Evolutionary conservation across 31 red algal genomes (phyloP).

Genomic region (Endocladia muricata): DNA sequence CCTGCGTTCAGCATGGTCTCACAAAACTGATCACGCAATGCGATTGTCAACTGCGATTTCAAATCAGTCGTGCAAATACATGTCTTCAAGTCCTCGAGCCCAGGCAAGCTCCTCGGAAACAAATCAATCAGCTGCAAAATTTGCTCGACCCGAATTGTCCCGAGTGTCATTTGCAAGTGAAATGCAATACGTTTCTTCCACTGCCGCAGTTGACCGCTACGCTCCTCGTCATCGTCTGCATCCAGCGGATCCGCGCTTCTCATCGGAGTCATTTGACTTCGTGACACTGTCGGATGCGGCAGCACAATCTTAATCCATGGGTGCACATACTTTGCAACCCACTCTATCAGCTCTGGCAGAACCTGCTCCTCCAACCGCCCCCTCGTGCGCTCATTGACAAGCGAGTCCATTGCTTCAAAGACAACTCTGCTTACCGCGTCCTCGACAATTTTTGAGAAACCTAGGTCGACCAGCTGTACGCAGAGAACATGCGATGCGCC

Average conservation of each 20-base stretch:
- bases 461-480: conserved; percentile 34
- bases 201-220: conserved; percentile 13
- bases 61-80: conserved; percentile 57
- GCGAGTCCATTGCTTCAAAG: conserved; percentile 38
- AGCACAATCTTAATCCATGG: conserved; percentile 40
- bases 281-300: conserved; percentile 9
- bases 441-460: conserved; percentile 30
- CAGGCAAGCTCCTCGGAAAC: conserved; percentile 56
- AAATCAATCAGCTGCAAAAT: conserved; percentile 36
- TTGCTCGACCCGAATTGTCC: conserved; percentile 40
- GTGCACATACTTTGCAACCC: conserved; percentile 24
- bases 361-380: conserved; percentile 1
- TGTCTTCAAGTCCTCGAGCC: conserved; percentile 66
- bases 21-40: conserved; percentile 46
- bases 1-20: conserved; percentile 58
- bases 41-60: conserved; percentile 40
- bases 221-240: not conserved
- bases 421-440: conserved; percentile 38
- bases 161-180: conserved; percentile 42
- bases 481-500: conserved; percentile 8
- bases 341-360: conserved; percentile 26
- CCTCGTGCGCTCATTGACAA: conserved; percentile 27
- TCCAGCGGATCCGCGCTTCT: not conserved
- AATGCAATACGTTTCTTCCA: conserved; percentile 57
- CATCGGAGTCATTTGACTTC: not conserved